Base-by-base conservation (phyloP, 768 basidiomycete genomes). In the Boletus rufocinnamomeus region DNA sequence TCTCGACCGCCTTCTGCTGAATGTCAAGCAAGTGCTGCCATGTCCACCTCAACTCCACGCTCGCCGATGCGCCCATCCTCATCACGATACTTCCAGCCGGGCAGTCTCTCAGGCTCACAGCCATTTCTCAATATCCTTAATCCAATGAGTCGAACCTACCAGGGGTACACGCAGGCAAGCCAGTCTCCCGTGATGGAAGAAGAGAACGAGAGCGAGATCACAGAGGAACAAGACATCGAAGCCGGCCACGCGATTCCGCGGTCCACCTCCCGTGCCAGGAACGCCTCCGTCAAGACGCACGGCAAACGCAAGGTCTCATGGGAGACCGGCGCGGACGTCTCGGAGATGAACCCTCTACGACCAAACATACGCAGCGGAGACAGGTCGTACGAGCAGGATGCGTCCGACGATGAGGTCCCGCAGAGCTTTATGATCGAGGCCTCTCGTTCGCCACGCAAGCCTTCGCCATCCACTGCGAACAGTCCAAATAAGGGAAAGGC, bases 401-500 rank as follows among this genome's bases (percentile, higher is more conserved):
- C 81, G 30, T 89, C 87, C 9, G 91, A 93, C 64, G 91, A 89
- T 56, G 92, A 93, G 70, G 90, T 89, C 3, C 92, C 92, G 0
- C 87, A 89, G 68, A 89, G 88, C 69, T 88, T 93, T 66, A 88
- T 92, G 83, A 86, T 93, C 63, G 91, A 94, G 73, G 84, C 88
- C 40, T 74, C 82, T 19, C 62, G 58, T 45, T 61, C 60, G 21
- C 70, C 81, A n/a, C 80, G 74, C 64, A 77, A 72, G 57, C 74
- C 75, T 57, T 50, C 59, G 59, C 57, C 66, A 54, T 72, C 68
- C 58, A 74, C 64, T 52, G 59, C 62, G 57, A 67, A 58, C 46
- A 67, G 58, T 44, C 53, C 65, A 28, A 66, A 60, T 49, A 80
- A 76, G 61, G 73, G 69, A 45, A 79, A 76, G 50, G 73, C 70